These are phyloP conservation scores for Astragalus membranaceus DNA, from an alignment of 306 rosid species.

Conservation along the genomic window DNA sequence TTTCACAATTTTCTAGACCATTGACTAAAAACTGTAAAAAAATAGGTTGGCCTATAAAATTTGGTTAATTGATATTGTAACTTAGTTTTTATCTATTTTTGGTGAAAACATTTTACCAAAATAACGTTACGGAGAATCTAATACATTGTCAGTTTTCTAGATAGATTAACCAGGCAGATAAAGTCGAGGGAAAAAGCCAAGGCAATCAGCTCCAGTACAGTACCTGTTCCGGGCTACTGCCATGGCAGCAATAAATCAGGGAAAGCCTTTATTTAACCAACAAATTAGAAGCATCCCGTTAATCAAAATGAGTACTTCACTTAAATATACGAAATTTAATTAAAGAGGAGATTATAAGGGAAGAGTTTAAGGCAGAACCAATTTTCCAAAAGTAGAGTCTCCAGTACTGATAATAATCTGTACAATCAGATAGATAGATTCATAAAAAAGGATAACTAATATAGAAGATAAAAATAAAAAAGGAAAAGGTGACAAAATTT, in stretches of 20 bases:
- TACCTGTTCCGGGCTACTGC: conserved; percentile 9
- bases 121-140: too few species aligned
- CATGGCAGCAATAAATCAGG: not conserved
- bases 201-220: not conserved
- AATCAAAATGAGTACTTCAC: not conserved
- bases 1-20: too few species aligned
- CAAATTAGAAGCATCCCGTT: not conserved
- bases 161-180: not conserved
- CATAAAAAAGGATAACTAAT: conserved; percentile 7
- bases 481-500: conserved; percentile 62
- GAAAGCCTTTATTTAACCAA: not conserved
- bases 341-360: too few species aligned
- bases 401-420: conserved; percentile 44
- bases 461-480: not conserved
- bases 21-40: too few species aligned
- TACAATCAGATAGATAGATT: conserved; percentile 37
- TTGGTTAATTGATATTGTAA: too few species aligned
- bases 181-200: conserved; percentile 28
- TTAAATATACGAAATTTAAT: not conserved
- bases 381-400: conserved; percentile 21
- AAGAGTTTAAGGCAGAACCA: not conserved
- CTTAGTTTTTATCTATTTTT: too few species aligned
- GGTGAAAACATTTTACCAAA: too few species aligned
- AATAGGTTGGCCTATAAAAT: too few species aligned
- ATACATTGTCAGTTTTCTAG: conserved; percentile 3